Evolutionary conservation across 129 eudicot genomes (phyloP).

Genomic region (Flaveria sonorensis): DNA sequence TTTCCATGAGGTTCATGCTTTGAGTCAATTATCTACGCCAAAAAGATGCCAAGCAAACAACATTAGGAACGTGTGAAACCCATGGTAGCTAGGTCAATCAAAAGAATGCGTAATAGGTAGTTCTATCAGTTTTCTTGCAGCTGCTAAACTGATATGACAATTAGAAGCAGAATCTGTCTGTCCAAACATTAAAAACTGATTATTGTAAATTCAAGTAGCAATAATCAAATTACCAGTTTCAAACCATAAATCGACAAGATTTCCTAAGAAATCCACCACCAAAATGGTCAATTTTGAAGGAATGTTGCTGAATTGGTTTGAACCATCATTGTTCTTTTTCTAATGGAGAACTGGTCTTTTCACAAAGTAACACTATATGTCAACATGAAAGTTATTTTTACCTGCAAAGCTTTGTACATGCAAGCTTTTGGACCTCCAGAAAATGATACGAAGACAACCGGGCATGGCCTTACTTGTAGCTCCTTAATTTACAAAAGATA

Average conservation of each 20-base stretch:
- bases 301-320: conserved; percentile 4
- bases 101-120: not conserved
- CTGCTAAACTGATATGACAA: not conserved
- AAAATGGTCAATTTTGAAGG: not conserved
- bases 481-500: conserved; percentile 52
- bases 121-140: not conserved
- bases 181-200: not conserved
- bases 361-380: conserved; percentile 18
- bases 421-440: conserved; percentile 96
- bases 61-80: not conserved
- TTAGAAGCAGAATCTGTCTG: not conserved
- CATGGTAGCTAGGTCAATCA: too few species aligned
- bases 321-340: not conserved
- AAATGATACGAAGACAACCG: conserved; percentile 86
- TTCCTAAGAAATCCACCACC: conserved; percentile 2
- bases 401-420: conserved; percentile 96
- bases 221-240: not conserved
- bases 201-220: not conserved
- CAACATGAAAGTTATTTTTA: conserved; percentile 28
- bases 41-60: conserved; percentile 25
- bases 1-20: conserved; percentile 47
- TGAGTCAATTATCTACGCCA: conserved; percentile 68
- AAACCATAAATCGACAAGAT: not conserved
- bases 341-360: not conserved
- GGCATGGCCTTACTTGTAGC: conserved; percentile 67